phyloP scores from a whole-genome alignment of 2,329 filamentous ascomycete species.

The Trichoderma atrobrunneum region DNA sequence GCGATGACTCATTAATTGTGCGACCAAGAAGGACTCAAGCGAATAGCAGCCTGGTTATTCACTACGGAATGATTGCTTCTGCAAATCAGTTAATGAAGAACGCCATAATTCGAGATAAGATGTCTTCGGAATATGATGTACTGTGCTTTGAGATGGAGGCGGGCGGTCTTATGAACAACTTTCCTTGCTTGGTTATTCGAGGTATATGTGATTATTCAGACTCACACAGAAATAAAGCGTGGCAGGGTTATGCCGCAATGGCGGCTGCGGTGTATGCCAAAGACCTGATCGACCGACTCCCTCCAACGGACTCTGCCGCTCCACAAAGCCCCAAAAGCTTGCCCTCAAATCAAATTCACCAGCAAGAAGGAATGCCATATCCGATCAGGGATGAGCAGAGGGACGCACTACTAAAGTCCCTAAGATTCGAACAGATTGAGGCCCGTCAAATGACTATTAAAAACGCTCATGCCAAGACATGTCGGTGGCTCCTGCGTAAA shows the following conservation, averaged over 20 bases:
- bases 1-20: neutral
- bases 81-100: slow-evolving; percentile 24
- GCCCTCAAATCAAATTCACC: neutral
- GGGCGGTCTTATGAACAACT: slow-evolving; percentile 28
- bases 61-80: slow-evolving; percentile 18
- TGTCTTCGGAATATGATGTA: neutral
- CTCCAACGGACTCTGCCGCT: neutral
- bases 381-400: neutral
- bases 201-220: slow-evolving; percentile 39
- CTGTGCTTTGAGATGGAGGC: slow-evolving; percentile 22
- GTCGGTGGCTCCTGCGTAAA: slow-evolving; percentile 19
- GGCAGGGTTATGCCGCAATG: slow-evolving; percentile 28
- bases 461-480: slow-evolving; percentile 32
- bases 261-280: slow-evolving; percentile 31
- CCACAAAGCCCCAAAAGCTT: neutral
- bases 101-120: slow-evolving; percentile 17
- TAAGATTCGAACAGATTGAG: slow-evolving; percentile 40
- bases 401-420: slow-evolving; percentile 26
- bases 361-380: neutral
- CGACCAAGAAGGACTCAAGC: neutral
- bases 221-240: slow-evolving; percentile 25
- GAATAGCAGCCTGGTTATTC: neutral
- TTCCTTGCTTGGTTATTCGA: slow-evolving; percentile 33
- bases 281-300: slow-evolving; percentile 22
- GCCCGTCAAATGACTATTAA: slow-evolving; percentile 37